A percentile compares a stretch with the other conserved stretches of the same genome.
Evolutionary conservation across 495 filamentous ascomycete species (phyloP).

Genomic region (Lasiosphaeriaceae sp.): DNA sequence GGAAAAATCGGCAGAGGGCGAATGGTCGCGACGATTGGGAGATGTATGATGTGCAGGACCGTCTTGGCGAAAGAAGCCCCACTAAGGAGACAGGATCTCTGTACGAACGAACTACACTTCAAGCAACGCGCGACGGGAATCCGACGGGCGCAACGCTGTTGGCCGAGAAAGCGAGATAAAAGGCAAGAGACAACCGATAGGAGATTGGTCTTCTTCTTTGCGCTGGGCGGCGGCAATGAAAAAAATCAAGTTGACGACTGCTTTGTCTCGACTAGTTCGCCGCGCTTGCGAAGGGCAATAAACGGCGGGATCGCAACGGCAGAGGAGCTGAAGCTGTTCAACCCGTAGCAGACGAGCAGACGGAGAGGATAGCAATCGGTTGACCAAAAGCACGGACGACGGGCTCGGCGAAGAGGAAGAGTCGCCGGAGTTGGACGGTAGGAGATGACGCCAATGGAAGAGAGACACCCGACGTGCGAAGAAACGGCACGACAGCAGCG

Average conservation of each 20-base stretch:
- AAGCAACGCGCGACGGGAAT: slow-evolving; percentile 5
- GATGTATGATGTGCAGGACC: slow-evolving; percentile 1
- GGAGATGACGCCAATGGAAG: slow-evolving; percentile 14
- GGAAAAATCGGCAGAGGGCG: neutral
- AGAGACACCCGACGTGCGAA: slow-evolving; percentile 18
- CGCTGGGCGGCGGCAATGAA: neutral
- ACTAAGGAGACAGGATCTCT: slow-evolving; percentile 1
- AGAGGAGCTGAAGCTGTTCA: slow-evolving; percentile 9
- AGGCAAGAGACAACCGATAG: neutral
- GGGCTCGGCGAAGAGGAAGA: slow-evolving; percentile 8
- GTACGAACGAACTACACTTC: neutral
- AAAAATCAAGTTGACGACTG: slow-evolving; percentile 9
- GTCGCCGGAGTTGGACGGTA: slow-evolving; percentile 1
- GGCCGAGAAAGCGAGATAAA: slow-evolving; percentile 3
- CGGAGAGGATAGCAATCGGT: neutral
- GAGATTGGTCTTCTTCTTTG: neutral
- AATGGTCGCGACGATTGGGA: slow-evolving; percentile 1
- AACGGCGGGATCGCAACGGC: neutral
- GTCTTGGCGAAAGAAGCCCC: neutral
- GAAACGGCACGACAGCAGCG: slow-evolving; percentile 16
- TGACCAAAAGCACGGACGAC: slow-evolving; percentile 1
- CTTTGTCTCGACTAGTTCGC: slow-evolving; percentile 3
- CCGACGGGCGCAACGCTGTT: slow-evolving; percentile 8
- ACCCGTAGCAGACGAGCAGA: neutral
- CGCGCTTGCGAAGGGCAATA: neutral